Evolutionary conservation across 164 flowering plant genomes (phyloP), one percentile per base, ranked within the genome.

Genomic region (Piper betle): DNA sequence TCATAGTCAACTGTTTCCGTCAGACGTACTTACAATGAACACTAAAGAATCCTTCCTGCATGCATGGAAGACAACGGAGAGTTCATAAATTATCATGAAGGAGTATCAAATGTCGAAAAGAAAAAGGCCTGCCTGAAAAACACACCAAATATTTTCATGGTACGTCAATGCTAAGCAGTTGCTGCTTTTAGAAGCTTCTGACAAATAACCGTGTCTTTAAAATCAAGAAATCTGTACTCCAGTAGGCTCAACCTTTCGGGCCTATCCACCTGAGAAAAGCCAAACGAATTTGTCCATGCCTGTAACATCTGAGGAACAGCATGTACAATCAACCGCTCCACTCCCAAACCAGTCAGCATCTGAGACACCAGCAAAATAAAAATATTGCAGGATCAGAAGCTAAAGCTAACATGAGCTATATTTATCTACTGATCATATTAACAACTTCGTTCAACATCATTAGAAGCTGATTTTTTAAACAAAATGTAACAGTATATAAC

Each of bases 261-360:
- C 11, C 69, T 64, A 10, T 73, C 66, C 84, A 89, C 75, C 66
- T 59, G 60, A 37, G 85, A 73, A 65, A 87, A 92, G 19, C 96
- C 98, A 74, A 89, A 89, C 37, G 89, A 74, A 56, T 64, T 60
- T 11, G 81, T 84, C 96, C 96, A 89, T n/a, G 91, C 74, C 39
- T 75, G 61, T 10, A 87, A 61, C 37, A 80, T 76, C 58, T 68
- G 70, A 18, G 82, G 77, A 57, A 77, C 77, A 46, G 96, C 89
- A 53, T 96, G 96, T 71, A 92, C 72, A 70, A 87, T 68, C 62
- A 89, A 61, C 75, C 82, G 82, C 76, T 86, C 82, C 18, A 89
- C 87, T 61, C 90, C 96, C 52, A 92, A 61, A 46, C 74, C 80
- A 53, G 52, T 67, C 48, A 92, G 91, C 63, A 63, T 74, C 98